Base-by-base conservation (phyloP, 768 basidiomycete genomes). In the Sarcodon sp. region DNA sequence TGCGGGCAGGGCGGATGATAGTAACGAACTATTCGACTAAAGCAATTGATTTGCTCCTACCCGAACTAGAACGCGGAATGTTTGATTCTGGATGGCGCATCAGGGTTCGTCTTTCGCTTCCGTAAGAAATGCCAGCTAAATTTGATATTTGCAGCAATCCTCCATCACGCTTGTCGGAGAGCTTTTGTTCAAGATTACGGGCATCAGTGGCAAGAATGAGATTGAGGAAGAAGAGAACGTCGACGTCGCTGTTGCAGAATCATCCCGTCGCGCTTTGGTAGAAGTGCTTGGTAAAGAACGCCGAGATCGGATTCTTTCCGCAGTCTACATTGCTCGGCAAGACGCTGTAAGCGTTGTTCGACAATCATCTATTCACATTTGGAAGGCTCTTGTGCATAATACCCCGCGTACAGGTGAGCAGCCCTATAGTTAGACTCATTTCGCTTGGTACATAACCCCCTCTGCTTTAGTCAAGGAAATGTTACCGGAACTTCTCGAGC, bases 1-100 rank as follows among this genome's bases (percentile, higher is more conserved):
- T 98, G 93, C 79, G 89, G 34, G 93, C 94, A n/a, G 93, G 94
- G 49, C 75, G 96, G 53, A 98, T 98, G 91, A 84, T 98, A 54
- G 87, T 99, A 54, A 83, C 80, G 50, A 96, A 93, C 62, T 97
- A 98, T 68, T 86, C 92, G 9, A 78, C 56, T 58, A 87, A 80
- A 60, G 94, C 94, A 5, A 89, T 98, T 49, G 94, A 98, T 53
- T 70, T 99, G 18, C 71, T 99, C 15, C 69, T 99, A 7, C 96
- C 94, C 1, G 92, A 97, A 63, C 77, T 98, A 35, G 92, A 98
- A 62, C 77, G 72, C 34, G 91, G 92, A 0, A 92, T 99, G 83
- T 91, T 98, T 61, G 92, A 98, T 64, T 66, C 82, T 37, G 80
- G 83, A 34, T 98, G 94, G 93, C 80, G 94, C 33, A 98, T 98